These are phyloP conservation scores for Pelargonium nanum DNA, from an alignment of 345 rosid species.

Conservation along the genomic window DNA sequence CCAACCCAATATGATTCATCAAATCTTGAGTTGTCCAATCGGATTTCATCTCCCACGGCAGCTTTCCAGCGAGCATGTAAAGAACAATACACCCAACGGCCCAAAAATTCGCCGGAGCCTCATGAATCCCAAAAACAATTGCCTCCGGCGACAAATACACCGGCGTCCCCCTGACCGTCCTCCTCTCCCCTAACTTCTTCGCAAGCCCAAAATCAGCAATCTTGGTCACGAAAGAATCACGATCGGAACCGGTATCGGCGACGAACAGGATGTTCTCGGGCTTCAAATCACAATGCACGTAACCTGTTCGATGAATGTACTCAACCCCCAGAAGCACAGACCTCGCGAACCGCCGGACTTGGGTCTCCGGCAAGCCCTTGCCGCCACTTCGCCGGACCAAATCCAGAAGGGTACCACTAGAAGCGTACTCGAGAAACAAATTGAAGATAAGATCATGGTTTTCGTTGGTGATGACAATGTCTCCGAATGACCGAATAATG, in stretches of 20 bases:
- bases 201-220: conserved; percentile 5
- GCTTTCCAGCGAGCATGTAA: conserved; percentile 4
- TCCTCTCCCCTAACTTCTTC: neutral
- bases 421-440: neutral
- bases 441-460: neutral
- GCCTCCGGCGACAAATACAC: conserved; percentile 7
- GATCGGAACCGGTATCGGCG: neutral
- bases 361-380: neutral
- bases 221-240: neutral
- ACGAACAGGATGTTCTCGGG: conserved; percentile 6
- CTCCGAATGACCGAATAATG: conserved; percentile 5
- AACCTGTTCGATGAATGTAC: neutral
- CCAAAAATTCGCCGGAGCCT: conserved; percentile 3
- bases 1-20: neutral
- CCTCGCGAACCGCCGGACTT: neutral
- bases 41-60: neutral
- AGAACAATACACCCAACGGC: conserved; percentile 6
- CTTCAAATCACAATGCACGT: conserved; percentile 10
- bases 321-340: conserved; percentile 3
- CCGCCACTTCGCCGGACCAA: neutral
- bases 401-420: conserved; percentile 1
- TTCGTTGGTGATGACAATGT: neutral
- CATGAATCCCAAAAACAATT: neutral
- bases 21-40: neutral
- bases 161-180: neutral